Evolutionary conservation across 306 rosid species (phyloP).

Genomic region (Vigna nakashimae): DNA sequence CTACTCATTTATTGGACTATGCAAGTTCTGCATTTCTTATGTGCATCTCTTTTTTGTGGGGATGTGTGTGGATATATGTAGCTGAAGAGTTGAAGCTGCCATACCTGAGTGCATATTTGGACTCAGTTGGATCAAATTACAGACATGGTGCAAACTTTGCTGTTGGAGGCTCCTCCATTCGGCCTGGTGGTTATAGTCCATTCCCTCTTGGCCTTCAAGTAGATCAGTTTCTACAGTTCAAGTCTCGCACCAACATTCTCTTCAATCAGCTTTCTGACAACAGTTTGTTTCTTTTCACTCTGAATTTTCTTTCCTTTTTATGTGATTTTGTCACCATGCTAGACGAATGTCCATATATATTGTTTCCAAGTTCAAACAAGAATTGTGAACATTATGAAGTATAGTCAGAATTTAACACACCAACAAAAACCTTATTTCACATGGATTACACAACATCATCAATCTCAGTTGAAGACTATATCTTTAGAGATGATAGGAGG

Average conservation of each 20-base stretch:
- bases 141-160: slow-evolving; percentile 92
- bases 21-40: not conserved
- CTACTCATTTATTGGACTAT: not conserved
- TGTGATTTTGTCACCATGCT: slow-evolving; percentile 1
- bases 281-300: slow-evolving; percentile 49
- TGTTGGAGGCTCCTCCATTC: slow-evolving; percentile 75
- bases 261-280: slow-evolving; percentile 53
- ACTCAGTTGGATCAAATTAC: slow-evolving; percentile 80
- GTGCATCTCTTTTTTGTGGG: not conserved
- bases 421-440: not conserved
- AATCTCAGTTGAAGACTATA: not conserved
- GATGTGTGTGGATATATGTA: slow-evolving; percentile 45
- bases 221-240: slow-evolving; percentile 73
- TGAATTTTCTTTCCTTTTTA: slow-evolving; percentile 16
- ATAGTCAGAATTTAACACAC: slow-evolving; percentile 9
- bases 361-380: slow-evolving; percentile 17
- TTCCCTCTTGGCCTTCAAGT: slow-evolving; percentile 78
- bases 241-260: slow-evolving; percentile 62
- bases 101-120: slow-evolving; percentile 77
- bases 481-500: no score
- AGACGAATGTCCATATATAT: not conserved
- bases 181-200: slow-evolving; percentile 76
- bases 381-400: slow-evolving; percentile 15
- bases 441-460: not conserved
- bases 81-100: slow-evolving; percentile 87